phyloP scores from a whole-genome alignment of 2,329 filamentous ascomycete species.

The Stagonosporopsis rhizophila region DNA sequence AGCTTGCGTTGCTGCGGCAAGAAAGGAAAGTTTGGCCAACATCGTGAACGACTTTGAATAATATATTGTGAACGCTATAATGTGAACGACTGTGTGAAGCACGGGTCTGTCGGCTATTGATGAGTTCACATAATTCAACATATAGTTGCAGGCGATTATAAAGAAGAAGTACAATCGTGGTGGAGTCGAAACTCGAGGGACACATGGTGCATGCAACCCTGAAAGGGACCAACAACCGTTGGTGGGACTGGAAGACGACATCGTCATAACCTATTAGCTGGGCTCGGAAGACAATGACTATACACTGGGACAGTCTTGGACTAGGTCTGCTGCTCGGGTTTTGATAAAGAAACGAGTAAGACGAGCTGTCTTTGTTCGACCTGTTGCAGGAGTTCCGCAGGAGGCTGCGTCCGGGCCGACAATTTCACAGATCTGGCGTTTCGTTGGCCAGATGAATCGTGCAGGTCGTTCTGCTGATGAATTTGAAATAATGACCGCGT shows the following conservation, averaged over 20 bases:
- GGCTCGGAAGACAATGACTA: neutral
- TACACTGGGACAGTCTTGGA: neutral
- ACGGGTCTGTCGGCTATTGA: neutral
- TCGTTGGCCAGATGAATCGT: slow-evolving; percentile 19
- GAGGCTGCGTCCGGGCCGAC: slow-evolving; percentile 12
- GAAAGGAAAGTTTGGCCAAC: slow-evolving; percentile 27
- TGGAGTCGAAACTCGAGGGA: neutral
- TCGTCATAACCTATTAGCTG: neutral
- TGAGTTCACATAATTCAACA: neutral
- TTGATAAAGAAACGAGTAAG: slow-evolving; percentile 1
- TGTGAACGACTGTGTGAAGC: neutral
- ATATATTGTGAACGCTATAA: too few relatives aligned
- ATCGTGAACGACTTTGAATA: slow-evolving; percentile 23
- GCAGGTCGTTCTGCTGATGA: neutral
- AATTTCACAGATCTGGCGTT: slow-evolving; percentile 3
- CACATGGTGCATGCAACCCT: slow-evolving; percentile 1
- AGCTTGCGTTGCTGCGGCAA: slow-evolving; percentile 27
- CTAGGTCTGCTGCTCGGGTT: neutral
- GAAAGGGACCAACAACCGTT: neutral
- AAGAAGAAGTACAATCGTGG: neutral
- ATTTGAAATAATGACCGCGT: neutral
- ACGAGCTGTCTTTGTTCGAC: slow-evolving; percentile 11
- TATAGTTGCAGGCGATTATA: neutral
- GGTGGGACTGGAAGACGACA: neutral
- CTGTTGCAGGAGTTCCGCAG: slow-evolving; percentile 11